Evolutionary conservation across 2,329 filamentous ascomycete species (phyloP).

Genomic region (Pseudocercospora fuligena): DNA sequence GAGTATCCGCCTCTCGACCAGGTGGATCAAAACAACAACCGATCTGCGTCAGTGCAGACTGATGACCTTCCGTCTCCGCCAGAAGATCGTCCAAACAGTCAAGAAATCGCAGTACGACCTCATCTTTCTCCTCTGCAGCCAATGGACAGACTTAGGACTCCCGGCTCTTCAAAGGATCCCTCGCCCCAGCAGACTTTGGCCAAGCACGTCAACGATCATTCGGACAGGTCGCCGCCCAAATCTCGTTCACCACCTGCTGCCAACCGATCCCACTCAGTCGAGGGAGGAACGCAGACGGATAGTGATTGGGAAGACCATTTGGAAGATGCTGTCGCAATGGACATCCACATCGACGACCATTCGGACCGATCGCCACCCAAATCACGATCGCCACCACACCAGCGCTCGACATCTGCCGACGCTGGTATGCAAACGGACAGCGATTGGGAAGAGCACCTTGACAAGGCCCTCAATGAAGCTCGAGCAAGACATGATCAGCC

Average conservation of each 20-base stretch:
- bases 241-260: not conserved
- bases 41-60: conserved; percentile 4
- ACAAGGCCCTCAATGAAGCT: conserved; percentile 4
- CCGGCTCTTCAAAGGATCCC: not conserved
- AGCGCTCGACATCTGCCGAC: conserved; percentile 20
- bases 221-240: not conserved
- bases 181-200: not conserved
- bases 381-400: conserved; percentile 4
- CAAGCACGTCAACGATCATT: not conserved
- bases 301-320: conserved; percentile 7
- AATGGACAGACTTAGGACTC: conserved; percentile 12
- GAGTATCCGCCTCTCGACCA: not conserved
- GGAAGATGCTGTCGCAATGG: not conserved
- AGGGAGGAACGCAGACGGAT: conserved; percentile 1
- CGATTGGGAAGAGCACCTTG: conserved; percentile 16
- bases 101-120: not conserved
- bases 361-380: not conserved
- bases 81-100: not conserved
- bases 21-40: not conserved
- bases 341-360: not conserved
- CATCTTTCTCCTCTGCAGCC: conserved; percentile 20
- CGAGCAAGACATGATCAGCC: not conserved
- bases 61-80: conserved; percentile 5
- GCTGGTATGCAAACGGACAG: conserved; percentile 17
- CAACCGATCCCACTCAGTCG: not conserved